Percentiles rank a stretch among this genome's conserved stretches.
Conservation (phyloP, 1,284 basidiomycete genomes). For the Cryptococcus hybrid region DNA sequence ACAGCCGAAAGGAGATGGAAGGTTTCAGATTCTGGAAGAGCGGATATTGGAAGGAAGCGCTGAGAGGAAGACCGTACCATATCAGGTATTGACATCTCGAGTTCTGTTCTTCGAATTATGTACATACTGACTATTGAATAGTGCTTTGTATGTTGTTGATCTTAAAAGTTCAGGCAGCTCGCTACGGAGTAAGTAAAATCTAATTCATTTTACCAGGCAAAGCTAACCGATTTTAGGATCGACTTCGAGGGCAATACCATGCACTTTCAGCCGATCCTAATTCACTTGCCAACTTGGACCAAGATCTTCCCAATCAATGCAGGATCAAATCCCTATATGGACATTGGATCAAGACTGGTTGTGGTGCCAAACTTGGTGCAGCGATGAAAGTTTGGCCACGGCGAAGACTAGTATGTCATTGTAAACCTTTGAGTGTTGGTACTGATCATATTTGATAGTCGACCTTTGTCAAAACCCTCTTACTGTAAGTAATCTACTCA, state of each 20-base stretch:
- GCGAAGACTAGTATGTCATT: conserved; percentile 53
- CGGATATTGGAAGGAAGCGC: conserved; percentile 86
- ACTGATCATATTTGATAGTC: conserved; percentile 57
- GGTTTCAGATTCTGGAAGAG: conserved; percentile 98
- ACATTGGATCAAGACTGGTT: conserved; percentile 88
- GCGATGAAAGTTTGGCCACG: conserved; percentile 50
- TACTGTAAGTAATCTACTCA: conserved; percentile 59
- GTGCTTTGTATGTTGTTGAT: conserved; percentile 94
- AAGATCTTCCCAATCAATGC: conserved; percentile 92
- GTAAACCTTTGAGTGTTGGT: not conserved
- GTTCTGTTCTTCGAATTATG: not conserved
- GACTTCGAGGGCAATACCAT: conserved; percentile 89
- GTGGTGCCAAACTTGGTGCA: conserved; percentile 65
- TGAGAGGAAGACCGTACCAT: conserved; percentile 80
- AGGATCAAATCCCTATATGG: conserved; percentile 77
- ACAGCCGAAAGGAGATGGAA: conserved; percentile 92
- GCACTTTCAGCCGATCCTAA: conserved; percentile 88
- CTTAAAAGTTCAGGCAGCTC: conserved; percentile 89
- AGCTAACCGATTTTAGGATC: conserved; percentile 55
- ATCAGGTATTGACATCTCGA: conserved; percentile 64
- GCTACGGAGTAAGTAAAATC: conserved; percentile 65
- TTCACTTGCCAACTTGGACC: conserved; percentile 92
- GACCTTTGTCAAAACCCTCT: conserved; percentile 91
- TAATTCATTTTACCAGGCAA: not conserved
- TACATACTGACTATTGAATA: conserved; percentile 40